Conservation (phyloP, 2,329 filamentous ascomycete species). For the Colletotrichum euphorbiae region DNA sequence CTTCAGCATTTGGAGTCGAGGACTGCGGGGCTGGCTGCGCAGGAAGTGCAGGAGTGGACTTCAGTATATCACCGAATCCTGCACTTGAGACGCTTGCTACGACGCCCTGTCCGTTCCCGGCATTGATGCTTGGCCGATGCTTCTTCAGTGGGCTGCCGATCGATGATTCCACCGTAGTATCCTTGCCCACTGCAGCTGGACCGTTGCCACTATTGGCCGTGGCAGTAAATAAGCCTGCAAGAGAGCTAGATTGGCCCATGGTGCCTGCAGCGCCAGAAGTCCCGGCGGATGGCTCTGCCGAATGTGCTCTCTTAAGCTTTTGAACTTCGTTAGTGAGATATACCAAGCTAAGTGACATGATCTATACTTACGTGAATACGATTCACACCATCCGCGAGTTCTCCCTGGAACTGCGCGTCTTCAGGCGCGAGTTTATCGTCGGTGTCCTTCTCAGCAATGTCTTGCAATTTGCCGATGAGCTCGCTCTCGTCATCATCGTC, state of each 20-base stretch:
- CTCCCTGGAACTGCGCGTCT: constrained; percentile 77
- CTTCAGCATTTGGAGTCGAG: constrained; percentile 16
- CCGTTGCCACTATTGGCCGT: background rate
- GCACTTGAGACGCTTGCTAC: background rate
- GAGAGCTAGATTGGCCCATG: background rate
- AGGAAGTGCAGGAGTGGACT: background rate
- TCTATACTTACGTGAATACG: constrained; percentile 77
- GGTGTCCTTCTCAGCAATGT: constrained; percentile 71
- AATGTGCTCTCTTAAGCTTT: constrained; percentile 85
- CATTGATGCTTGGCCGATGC: constrained; percentile 35
- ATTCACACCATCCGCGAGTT: constrained; percentile 83
- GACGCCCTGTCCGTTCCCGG: constrained; percentile 9
- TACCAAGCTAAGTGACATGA: too few species aligned
- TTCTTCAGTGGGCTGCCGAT: constrained; percentile 41
- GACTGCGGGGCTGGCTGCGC: background rate
- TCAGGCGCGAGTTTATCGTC: constrained; percentile 73
- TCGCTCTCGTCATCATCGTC: constrained; percentile 75
- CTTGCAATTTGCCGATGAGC: constrained; percentile 73
- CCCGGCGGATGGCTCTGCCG: constrained; percentile 69
- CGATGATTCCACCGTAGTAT: constrained; percentile 19
- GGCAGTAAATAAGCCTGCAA: background rate
- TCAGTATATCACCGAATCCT: constrained; percentile 1
- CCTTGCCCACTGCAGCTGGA: constrained; percentile 5
- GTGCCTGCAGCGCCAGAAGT: background rate
- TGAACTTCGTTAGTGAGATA: background rate